phyloP scores from a whole-genome alignment of 2,329 filamentous ascomycete species.

The Colletotrichum sp. region DNA sequence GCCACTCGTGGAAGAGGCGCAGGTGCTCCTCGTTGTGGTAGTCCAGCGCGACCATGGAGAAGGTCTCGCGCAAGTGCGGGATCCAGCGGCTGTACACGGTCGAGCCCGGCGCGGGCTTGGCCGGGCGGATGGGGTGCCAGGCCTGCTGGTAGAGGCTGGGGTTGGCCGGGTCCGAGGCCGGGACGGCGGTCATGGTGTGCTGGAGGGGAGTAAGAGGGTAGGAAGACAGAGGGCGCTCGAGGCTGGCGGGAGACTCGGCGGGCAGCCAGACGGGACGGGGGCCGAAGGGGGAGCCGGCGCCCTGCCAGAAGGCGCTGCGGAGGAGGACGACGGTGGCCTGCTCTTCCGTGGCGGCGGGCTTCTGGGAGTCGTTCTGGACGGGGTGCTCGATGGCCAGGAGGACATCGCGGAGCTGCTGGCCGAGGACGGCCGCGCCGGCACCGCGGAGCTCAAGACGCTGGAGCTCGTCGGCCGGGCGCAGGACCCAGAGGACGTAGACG shows the following conservation, averaged over 20 bases:
- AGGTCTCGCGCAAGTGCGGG: conserved; percentile 76
- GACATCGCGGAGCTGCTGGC: conserved; percentile 48
- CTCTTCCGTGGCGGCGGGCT: conserved; percentile 29
- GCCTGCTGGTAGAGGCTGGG: conserved; percentile 53
- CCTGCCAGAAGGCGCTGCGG: conserved; percentile 71
- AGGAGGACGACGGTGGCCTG: conserved; percentile 46
- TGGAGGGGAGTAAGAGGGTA: conserved; percentile 56
- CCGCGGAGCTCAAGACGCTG: conserved; percentile 53
- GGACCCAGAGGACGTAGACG: conserved; percentile 56
- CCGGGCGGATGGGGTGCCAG: conserved; percentile 73
- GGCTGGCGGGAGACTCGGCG: conserved; percentile 42
- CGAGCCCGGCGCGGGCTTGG: conserved; percentile 73
- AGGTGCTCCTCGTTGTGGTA: conserved; percentile 69
- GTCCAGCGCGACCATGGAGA: conserved; percentile 78
- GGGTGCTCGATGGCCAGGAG: conserved; percentile 57
- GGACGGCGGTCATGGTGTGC: conserved; percentile 45
- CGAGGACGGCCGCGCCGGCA: conserved; percentile 34
- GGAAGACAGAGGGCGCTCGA: conserved; percentile 42
- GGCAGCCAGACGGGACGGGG: conserved; percentile 67
- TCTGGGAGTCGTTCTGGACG: conserved; percentile 32
- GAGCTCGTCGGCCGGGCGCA: conserved; percentile 52
- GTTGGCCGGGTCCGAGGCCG: conserved; percentile 45
- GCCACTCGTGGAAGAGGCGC: conserved; percentile 77
- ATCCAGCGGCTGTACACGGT: conserved; percentile 81
- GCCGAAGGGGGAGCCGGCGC: conserved; percentile 71